Evolutionary conservation across 1,139 yeast species (phyloP).

Genomic region (Blastobotrys serpentis): DNA sequence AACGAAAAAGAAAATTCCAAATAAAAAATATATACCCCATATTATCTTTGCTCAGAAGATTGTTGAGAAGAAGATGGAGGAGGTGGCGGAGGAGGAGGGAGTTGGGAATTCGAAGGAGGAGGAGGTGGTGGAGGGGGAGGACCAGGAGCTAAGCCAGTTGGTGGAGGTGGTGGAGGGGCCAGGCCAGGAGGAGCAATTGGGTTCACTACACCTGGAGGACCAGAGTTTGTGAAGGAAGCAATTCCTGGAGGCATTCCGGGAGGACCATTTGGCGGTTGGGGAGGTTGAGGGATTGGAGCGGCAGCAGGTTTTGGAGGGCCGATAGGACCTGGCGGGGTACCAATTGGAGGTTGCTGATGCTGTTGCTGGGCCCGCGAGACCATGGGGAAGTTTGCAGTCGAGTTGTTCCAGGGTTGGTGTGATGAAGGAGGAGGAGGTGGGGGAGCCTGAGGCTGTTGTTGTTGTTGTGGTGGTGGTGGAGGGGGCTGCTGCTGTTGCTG

Average conservation of each 20-base stretch:
- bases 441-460: slow-evolving; percentile 6
- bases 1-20: not conserved
- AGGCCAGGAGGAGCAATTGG: slow-evolving; percentile 19
- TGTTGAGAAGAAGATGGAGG: slow-evolving; percentile 23
- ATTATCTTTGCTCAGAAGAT: slow-evolving; percentile 7
- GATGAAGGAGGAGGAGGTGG: slow-evolving; percentile 12
- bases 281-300: slow-evolving; percentile 13
- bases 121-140: slow-evolving; percentile 33
- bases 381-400: slow-evolving; percentile 7
- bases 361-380: slow-evolving; percentile 11
- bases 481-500: slow-evolving; percentile 2
- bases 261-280: slow-evolving; percentile 9
- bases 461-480: slow-evolving; percentile 9
- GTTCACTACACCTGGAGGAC: slow-evolving; percentile 10
- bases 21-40: not conserved
- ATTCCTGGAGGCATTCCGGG: slow-evolving; percentile 11
- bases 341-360: slow-evolving; percentile 11
- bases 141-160: slow-evolving; percentile 21
- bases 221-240: slow-evolving; percentile 9
- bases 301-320: slow-evolving; percentile 13
- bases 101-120: slow-evolving; percentile 29
- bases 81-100: slow-evolving; percentile 30
- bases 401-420: slow-evolving; percentile 9
- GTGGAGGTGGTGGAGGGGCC: slow-evolving; percentile 20
- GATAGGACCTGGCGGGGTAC: slow-evolving; percentile 13